Percentiles rank a stretch among this genome's conserved stretches.
phyloP scores from a whole-genome alignment of 371 early-diverging fungal genomes.

The Mucor mucedo region DNA sequence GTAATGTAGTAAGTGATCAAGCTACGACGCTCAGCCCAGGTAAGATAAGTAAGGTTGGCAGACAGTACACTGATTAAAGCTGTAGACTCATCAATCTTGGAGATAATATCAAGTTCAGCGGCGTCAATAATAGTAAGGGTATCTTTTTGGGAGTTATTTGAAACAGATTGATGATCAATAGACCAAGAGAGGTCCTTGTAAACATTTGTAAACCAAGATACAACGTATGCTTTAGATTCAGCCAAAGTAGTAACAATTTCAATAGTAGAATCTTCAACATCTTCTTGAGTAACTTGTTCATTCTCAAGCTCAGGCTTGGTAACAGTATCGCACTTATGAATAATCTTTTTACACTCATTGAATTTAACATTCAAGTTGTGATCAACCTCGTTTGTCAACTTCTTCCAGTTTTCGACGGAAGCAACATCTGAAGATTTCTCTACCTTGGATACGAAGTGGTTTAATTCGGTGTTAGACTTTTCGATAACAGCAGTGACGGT shows the following conservation, averaged over 20 bases:
- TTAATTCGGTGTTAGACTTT: constrained; percentile 12
- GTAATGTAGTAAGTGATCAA: constrained; percentile 30
- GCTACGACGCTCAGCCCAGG: constrained; percentile 34
- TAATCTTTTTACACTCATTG: constrained; percentile 9
- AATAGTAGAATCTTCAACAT: constrained; percentile 22
- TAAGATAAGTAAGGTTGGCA: constrained; percentile 16
- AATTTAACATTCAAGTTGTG: not conserved
- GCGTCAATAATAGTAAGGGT: constrained; percentile 20
- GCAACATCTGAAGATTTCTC: constrained; percentile 1
- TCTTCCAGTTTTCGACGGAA: constrained; percentile 17
- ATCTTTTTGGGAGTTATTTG: constrained; percentile 1
- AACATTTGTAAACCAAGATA: constrained; percentile 24
- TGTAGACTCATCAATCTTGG: constrained; percentile 27
- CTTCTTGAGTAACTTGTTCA: constrained; percentile 13
- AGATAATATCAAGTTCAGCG: constrained; percentile 24
- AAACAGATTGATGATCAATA: not conserved
- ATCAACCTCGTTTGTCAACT: not conserved
- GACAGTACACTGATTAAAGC: constrained; percentile 18
- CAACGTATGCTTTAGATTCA: constrained; percentile 23
- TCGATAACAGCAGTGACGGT: constrained; percentile 18
- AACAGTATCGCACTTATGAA: constrained; percentile 2
- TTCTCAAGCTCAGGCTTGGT: not conserved
- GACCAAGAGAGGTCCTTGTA: constrained; percentile 21
- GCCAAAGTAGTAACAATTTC: constrained; percentile 28
- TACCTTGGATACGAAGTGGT: constrained; percentile 12